A percentile compares a stretch with the other conserved stretches of the same genome.
Conservation (phyloP, 2,329 filamentous ascomycete species). For the Ceratocystiopsis brevicomis region DNA sequence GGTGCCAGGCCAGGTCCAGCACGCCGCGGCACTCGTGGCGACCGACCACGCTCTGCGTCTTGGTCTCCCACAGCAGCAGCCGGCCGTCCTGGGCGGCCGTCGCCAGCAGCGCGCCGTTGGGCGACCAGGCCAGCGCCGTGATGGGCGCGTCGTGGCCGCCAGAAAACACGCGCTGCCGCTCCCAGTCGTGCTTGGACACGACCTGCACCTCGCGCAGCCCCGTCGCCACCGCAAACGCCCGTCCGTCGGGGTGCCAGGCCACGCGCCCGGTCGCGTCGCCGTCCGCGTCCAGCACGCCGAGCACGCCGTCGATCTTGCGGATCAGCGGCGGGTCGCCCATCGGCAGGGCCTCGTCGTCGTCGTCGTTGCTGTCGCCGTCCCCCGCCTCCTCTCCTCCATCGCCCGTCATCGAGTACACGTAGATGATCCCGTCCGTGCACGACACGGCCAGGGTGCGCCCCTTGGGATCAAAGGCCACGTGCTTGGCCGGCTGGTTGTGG, state of each 20-base stretch:
- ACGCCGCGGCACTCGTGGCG: conserved; percentile 68
- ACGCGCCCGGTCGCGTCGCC: conserved; percentile 56
- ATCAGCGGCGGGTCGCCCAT: conserved; percentile 46
- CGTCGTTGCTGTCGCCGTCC: not conserved
- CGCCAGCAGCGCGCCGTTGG: conserved; percentile 76
- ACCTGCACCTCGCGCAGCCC: conserved; percentile 68
- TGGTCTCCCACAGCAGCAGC: conserved; percentile 72
- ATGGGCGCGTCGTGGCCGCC: conserved; percentile 69
- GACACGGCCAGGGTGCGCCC: conserved; percentile 62
- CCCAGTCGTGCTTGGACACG: conserved; percentile 78
- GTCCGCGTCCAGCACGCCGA: conserved; percentile 59
- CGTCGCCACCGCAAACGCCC: conserved; percentile 74
- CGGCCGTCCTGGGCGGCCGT: conserved; percentile 49
- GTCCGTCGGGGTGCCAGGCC: conserved; percentile 86
- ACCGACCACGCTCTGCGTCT: conserved; percentile 63
- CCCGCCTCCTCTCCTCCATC: conserved; percentile 27
- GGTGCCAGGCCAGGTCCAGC: conserved; percentile 79
- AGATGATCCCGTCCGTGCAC: conserved; percentile 74
- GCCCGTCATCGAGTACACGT: conserved; percentile 70
- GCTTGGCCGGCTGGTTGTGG: conserved; percentile 73
- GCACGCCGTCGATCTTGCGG: conserved; percentile 69
- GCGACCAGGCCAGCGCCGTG: conserved; percentile 79
- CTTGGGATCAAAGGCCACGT: conserved; percentile 70
- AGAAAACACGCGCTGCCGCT: conserved; percentile 61
- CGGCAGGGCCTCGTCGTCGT: not conserved